phyloP scores from a whole-genome alignment of 2,329 filamentous ascomycete species.

The Allantophomopsis lycopodina region DNA sequence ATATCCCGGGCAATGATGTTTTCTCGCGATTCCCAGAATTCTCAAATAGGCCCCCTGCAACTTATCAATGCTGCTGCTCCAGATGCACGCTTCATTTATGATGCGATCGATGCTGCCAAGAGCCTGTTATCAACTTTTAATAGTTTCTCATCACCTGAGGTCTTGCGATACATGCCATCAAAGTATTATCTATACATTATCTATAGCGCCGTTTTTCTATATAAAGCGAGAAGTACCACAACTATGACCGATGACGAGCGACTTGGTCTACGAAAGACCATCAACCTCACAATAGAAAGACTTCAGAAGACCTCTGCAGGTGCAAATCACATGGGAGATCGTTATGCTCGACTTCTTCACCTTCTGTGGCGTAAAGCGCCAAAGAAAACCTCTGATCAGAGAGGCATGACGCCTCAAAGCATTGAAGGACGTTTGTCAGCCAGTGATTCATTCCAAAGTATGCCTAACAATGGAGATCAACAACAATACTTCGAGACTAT shows the following conservation, averaged over 20 bases:
- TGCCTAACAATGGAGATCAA: background rate
- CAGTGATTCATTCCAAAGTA: background rate
- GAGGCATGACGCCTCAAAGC: conserved; percentile 4
- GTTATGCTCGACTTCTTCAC: conserved; percentile 44
- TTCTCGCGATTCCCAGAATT: conserved; percentile 5
- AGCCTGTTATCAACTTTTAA: conserved; percentile 44
- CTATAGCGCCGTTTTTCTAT: conserved; percentile 48
- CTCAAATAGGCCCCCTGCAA: conserved; percentile 2
- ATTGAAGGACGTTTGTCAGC: background rate
- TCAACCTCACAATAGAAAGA: conserved; percentile 39
- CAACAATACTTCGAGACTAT: background rate
- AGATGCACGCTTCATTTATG: conserved; percentile 50
- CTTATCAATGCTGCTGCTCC: conserved; percentile 40
- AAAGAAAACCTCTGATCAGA: conserved; percentile 9
- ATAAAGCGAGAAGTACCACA: conserved; percentile 46
- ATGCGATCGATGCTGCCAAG: conserved; percentile 48
- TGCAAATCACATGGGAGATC: conserved; percentile 41
- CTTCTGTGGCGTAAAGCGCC: conserved; percentile 34
- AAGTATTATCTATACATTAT: conserved; percentile 24
- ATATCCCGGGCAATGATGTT: conserved; percentile 29
- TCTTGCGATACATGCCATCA: conserved; percentile 34
- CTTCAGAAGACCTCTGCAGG: conserved; percentile 43
- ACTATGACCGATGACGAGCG: conserved; percentile 41
- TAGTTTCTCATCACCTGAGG: conserved; percentile 42
- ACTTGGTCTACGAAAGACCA: conserved; percentile 39